Evolutionary conservation across 148 eudicot species (phyloP).

Genomic region (Camellia sinensis): DNA sequence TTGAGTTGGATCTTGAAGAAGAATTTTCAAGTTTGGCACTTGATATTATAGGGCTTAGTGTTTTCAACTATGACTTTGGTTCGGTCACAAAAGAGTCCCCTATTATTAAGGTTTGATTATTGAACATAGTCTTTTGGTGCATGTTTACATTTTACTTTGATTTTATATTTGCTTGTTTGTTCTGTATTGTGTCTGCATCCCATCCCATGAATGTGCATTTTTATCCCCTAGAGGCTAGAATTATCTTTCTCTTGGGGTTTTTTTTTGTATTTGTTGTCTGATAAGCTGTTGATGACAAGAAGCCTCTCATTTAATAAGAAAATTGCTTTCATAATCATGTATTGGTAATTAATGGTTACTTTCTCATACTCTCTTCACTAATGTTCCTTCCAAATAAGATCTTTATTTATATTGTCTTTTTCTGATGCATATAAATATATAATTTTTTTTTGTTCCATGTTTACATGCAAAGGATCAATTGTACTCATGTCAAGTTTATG

Average conservation of each 20-base stretch:
- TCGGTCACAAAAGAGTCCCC: constrained; percentile 96
- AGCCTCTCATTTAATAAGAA: neutral
- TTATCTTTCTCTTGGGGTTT: neutral
- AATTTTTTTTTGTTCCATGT: neutral
- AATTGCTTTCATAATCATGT: neutral
- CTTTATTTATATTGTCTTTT: neutral
- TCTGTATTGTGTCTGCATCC: neutral
- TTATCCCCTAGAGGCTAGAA: neutral
- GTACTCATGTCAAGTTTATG: neutral
- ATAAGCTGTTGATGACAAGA: neutral
- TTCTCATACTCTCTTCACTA: neutral
- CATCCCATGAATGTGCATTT: neutral
- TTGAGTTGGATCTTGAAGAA: constrained; percentile 93
- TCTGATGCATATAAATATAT: neutral
- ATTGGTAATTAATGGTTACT: neutral
- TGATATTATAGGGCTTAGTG: constrained; percentile 97
- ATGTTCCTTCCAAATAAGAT: neutral
- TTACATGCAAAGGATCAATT: neutral
- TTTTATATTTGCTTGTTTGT: neutral
- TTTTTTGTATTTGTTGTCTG: neutral
- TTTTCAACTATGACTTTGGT: constrained; percentile 95
- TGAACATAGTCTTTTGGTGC: neutral
- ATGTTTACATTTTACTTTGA: neutral
- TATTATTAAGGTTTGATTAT: constrained; percentile 68
- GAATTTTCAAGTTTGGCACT: constrained; percentile 97